A percentile compares a stretch with the other conserved stretches of the same genome.
Evolutionary conservation across 768 basidiomycete genomes (phyloP).

Genomic region (Tylopilus rubrobrunneus): DNA sequence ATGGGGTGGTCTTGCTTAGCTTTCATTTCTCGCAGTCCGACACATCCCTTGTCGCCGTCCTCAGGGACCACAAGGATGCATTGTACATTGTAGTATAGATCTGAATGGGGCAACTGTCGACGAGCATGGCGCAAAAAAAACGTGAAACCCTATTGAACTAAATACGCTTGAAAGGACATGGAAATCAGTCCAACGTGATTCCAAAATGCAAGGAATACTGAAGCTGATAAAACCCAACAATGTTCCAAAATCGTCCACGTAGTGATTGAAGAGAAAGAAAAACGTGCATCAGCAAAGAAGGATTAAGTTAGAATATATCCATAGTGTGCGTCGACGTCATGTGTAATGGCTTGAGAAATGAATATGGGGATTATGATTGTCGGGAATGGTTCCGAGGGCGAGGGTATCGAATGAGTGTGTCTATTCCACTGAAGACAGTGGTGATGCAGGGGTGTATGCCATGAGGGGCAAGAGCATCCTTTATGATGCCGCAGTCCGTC

Average conservation of each 20-base stretch:
- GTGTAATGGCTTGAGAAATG: constrained; percentile 14
- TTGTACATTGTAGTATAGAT: constrained; percentile 29
- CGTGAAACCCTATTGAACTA: neutral
- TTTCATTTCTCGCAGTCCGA: neutral
- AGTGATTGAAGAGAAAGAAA: constrained; percentile 5
- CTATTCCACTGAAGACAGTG: constrained; percentile 9
- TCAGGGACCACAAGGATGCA: constrained; percentile 14
- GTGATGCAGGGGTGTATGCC: constrained; percentile 6
- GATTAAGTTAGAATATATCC: constrained; percentile 24
- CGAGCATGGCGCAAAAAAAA: constrained; percentile 3
- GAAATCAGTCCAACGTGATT: constrained; percentile 14
- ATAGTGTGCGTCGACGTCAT: constrained; percentile 14
- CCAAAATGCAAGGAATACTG: constrained; percentile 10
- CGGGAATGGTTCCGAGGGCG: constrained; percentile 14
- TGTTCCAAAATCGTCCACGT: constrained; percentile 18
- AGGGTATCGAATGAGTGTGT: constrained; percentile 29
- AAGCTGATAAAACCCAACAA: constrained; percentile 8
- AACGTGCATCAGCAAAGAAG: neutral
- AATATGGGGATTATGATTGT: constrained; percentile 13
- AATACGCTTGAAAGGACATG: constrained; percentile 10
- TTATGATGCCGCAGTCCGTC: constrained; percentile 22
- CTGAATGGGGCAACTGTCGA: constrained; percentile 9
- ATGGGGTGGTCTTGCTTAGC: constrained; percentile 69
- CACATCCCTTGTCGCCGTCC: neutral
- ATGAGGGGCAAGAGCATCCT: neutral